Base-by-base conservation (phyloP, 2,329 filamentous ascomycete species). In the Fusarium sp. region DNA sequence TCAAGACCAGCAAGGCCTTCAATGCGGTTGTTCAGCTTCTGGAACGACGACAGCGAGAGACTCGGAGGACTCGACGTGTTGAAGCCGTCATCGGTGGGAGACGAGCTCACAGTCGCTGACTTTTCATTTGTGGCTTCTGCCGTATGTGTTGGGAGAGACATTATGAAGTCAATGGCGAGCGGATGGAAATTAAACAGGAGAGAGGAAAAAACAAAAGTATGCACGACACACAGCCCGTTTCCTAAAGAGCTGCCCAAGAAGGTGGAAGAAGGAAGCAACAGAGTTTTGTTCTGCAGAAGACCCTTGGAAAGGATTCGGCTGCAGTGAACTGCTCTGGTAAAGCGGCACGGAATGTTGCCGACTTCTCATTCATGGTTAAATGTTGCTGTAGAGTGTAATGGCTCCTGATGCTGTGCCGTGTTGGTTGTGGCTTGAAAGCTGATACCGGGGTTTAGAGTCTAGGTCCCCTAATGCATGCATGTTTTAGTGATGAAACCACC, bases 1-100 rank as follows among this genome's bases (percentile, higher is more conserved):
- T 82, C 80, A 52, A 82, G 77, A 9, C 78, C 78, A 7, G 77
- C 72, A 18, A 80, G 66, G 11, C 46, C 40, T 37, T 72, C 70
- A 20, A 72, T 68, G 14, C 70, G 70, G 6, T 35, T 45, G 17
- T 72, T 72, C 14, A 72, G 23, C 31, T 50, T 58, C 33, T 42
- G 56, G 20, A 72, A 55, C 3, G 59, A 55, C 1, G 57, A 69
- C 9, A 48, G 25, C 1, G 66, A 50, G 4, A 55, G 4, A 1
- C 31, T 29, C 8, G 56, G 49, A 11, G 51, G 45, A 3, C 21
- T 61, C 4, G 51, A 33, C 4, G 56, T 29, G 20, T 54, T 70
- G 3, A 41, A 37, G 29, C 42, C 43, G 5, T 49, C 68, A 21
- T 70, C 58, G 1, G 51, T 55, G 1, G 66, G 58, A 17, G 42